phyloP scores from a whole-genome alignment of 768 basidiomycete species.

The Mycena sanguinolenta region DNA sequence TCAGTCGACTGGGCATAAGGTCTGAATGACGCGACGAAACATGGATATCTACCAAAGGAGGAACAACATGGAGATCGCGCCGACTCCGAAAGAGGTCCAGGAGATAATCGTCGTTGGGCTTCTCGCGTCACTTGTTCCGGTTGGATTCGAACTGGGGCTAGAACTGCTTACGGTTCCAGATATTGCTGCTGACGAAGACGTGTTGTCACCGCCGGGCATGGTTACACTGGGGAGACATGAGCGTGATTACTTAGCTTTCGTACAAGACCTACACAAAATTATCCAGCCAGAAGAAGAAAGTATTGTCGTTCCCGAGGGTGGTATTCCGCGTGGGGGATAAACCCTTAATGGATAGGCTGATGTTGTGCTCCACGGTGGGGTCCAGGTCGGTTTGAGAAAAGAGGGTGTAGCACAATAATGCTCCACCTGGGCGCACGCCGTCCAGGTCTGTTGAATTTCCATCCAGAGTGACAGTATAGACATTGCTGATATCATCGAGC shows the following conservation, averaged over 20 bases:
- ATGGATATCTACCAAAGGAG: too few relatives aligned
- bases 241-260: background rate
- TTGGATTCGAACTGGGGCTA: conserved; percentile 14
- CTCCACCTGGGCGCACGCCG: conserved; percentile 34
- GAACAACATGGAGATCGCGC: background rate
- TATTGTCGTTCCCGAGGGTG: conserved; percentile 24
- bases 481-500: conserved; percentile 38
- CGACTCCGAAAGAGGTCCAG: background rate
- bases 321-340: conserved; percentile 37
- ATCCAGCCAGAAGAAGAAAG: conserved; percentile 40
- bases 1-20: too few relatives aligned
- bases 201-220: conserved; percentile 2
- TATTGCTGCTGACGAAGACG: background rate
- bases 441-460: conserved; percentile 42
- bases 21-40: too few relatives aligned
- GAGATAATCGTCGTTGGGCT: background rate
- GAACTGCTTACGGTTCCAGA: conserved; percentile 8
- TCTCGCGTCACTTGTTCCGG: conserved; percentile 9
- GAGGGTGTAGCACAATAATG: conserved; percentile 41
- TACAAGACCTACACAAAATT: conserved; percentile 38
- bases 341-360: conserved; percentile 43
- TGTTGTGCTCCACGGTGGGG: conserved; percentile 39
- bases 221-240: conserved; percentile 3
- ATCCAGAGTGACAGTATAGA: conserved; percentile 44
- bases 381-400: conserved; percentile 42